Conservation (phyloP, 148 eudicot genomes). For the Oxyria digyna region DNA sequence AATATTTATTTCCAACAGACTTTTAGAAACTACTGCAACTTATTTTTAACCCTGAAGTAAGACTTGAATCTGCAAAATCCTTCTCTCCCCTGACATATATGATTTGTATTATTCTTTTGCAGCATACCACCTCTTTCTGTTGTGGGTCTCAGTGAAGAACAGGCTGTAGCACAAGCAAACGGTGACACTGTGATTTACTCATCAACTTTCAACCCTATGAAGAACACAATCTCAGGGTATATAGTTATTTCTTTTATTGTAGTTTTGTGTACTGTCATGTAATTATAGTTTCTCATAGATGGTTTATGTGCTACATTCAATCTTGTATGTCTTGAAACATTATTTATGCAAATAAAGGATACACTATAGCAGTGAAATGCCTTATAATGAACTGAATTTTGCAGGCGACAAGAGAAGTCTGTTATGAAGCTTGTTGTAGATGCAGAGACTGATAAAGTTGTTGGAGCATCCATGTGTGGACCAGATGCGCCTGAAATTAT, state of each 20-base stretch:
- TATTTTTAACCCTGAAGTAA: no score
- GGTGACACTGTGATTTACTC: constrained; percentile 77
- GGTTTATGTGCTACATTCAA: neutral
- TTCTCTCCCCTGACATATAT: no score
- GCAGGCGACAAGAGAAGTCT: constrained; percentile 81
- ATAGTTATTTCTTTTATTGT: neutral
- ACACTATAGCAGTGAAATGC: neutral
- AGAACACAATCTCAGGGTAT: constrained; percentile 90
- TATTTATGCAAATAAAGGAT: neutral
- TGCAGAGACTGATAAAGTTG: constrained; percentile 83
- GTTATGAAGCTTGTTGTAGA: constrained; percentile 93
- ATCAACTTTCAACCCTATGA: constrained; percentile 92
- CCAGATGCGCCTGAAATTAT: constrained; percentile 97
- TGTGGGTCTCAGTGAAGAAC: constrained; percentile 91
- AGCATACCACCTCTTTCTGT: constrained; percentile 97
- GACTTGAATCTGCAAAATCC: no score
- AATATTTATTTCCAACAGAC: no score
- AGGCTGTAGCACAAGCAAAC: constrained; percentile 77
- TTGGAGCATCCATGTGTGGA: constrained; percentile 99
- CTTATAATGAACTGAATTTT: neutral
- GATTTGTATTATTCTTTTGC: constrained; percentile 11
- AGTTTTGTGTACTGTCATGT: neutral
- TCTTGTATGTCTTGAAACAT: neutral
- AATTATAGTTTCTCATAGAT: neutral
- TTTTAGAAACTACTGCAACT: no score